Evolutionary conservation across 495 filamentous ascomycete genomes (phyloP).

Genomic region (Lophiostoma macrostomum): DNA sequence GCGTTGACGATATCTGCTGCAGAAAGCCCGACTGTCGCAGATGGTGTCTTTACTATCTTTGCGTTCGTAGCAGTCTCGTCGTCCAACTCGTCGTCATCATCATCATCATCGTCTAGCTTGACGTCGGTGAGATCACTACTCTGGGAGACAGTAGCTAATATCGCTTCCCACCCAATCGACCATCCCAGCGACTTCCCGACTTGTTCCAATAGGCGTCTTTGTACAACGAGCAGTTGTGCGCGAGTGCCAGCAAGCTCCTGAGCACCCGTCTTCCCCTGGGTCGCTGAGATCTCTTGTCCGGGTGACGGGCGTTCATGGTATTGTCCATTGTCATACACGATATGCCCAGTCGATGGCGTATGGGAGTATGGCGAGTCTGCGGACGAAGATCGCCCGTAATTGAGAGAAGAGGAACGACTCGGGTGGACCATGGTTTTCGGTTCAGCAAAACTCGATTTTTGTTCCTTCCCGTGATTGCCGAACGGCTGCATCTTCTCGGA

Average conservation of each 20-base stretch:
- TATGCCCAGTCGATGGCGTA: conserved; percentile 19
- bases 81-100: conserved; percentile 39
- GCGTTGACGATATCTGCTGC: conserved; percentile 21
- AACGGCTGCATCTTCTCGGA: conserved; percentile 52
- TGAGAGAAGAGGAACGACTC: conserved; percentile 52
- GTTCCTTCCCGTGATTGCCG: conserved; percentile 23
- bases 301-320: conserved; percentile 29
- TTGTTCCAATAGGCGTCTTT: conserved; percentile 71
- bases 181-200: conserved; percentile 72
- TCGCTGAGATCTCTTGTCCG: conserved; percentile 10
- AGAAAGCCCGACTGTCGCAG: conserved; percentile 24
- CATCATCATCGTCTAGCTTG: conserved; percentile 44
- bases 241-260: conserved; percentile 80
- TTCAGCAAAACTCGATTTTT: conserved; percentile 48
- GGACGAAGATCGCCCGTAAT: conserved; percentile 14
- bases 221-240: conserved; percentile 77
- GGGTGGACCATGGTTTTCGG: conserved; percentile 65
- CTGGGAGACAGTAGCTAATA: conserved; percentile 54
- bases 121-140: conserved; percentile 56
- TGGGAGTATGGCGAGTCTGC: conserved; percentile 32
- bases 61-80: not conserved
- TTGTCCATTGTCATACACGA: conserved; percentile 31
- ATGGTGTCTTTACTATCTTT: not conserved
- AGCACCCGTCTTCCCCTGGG: conserved; percentile 50
- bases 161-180: conserved; percentile 70